Base-by-base conservation (phyloP, 73 alveolate species). In the Paramecium octaurelia region DNA sequence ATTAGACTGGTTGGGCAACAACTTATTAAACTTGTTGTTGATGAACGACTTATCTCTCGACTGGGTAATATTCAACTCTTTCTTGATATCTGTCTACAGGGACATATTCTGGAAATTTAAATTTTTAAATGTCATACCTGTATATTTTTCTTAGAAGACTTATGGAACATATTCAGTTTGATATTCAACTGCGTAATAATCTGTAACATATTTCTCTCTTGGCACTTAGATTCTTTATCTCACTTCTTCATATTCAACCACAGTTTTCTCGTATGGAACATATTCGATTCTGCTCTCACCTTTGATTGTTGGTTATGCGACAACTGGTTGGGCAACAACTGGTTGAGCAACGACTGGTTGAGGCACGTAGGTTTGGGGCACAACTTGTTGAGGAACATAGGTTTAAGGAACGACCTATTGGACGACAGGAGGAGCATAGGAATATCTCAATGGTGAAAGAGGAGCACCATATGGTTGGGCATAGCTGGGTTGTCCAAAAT, bases 211-310 rank as follows among this genome's bases (percentile, higher is more conserved):
- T 50, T 54, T 89, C 76, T 89, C 94, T 64, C 48, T 89, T 77
- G 94, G 94, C n/a, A 89, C 94, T 46, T 89, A 54, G 48, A 70
- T 68, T 35, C 71, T 70, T 71, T 58, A 70, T 89, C 88, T 77
- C 50, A 89, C 94, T 46, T 77, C 94, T 50, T 89, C 94, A 83
- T 89, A 89, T 89, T 89, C 94, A 70, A 89, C 24, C 35, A 71
- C 58, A 8, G 94, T 89, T 76, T 89, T 89, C 58, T 89, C 94
- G 43, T 89, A 89, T n/a, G 94, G 94, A 60, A 89, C 75, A 46
- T 89, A 89, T 71, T 89, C 94, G 23, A 89, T 89, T 89, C 94
- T 89, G 88, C 92, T 70, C 54, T 89, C 94, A 24, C 94, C 94
- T 68, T 89, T 89, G 31, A 89, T 80, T 80, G 91, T 80, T 40